Base-by-base conservation (phyloP, 108 stramenopile species). In the Cyclostephanos tholiformis region DNA sequence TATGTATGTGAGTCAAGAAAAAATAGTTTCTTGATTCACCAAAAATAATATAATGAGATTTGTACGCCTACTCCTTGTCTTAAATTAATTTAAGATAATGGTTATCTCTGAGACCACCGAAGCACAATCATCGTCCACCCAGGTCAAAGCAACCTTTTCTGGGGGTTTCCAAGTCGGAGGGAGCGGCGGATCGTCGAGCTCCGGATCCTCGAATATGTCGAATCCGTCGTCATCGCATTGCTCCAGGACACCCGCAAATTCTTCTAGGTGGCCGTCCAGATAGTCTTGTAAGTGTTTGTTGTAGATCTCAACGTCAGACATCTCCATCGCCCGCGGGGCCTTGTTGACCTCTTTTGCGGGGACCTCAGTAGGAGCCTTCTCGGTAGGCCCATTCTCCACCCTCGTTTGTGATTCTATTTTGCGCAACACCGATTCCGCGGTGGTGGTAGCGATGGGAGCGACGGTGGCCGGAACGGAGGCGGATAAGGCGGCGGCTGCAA, bases 291-390 rank as follows among this genome's bases (percentile, higher is more conserved):
- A 53, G 36, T 77, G 69, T 3, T 46, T 59, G 62, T 69, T 56
- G 62, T 69, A 69, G 36, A 71, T 71, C 17, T 71, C 77, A 38
- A 57, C 63, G 23, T 65, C 69, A 16, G 77, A 59, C 69, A 66
- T 49, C 11, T n/a, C n/a, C n/a, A n/a, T n/a, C n/a, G n/a, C n/a
- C n/a, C n/a, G 12, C 41, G 38, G 39, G 25, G 53, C 2, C 56
- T 58, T 57, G 59, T 29, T 36, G 58, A 10, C 30, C 13, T 51
- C 57, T 19, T 48, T 59, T 20, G 20, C 17, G 29, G 55, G 9
- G 9, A 39, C 8, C 36, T 35, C 36, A 26, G 23, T 19, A 46
- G 26, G 19, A 25, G 50, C 7, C 20, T 53, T 8, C 7, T 5
- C 3, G 6, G 52, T 8, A 20, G 6, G 23, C 25, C 1, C 19